Percentiles rank a stretch among this genome's conserved stretches.
Evolutionary conservation across 768 basidiomycete species (phyloP).

Genomic region (Tubosaeta sp.): DNA sequence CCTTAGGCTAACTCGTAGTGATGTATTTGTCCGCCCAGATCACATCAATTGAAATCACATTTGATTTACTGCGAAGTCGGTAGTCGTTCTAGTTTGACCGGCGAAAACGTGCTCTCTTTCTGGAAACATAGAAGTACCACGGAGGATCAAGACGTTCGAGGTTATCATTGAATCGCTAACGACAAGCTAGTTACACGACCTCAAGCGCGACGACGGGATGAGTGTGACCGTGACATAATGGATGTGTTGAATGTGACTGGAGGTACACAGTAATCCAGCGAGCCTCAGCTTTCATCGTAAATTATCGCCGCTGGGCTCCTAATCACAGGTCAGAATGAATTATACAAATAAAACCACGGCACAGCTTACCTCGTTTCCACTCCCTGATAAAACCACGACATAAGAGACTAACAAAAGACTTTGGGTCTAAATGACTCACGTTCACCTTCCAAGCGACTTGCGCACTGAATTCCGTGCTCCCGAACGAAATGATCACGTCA

Average conservation of each 20-base stretch:
- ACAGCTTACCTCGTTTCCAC: neutral
- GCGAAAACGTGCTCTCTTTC: no score
- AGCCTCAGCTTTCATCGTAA: neutral
- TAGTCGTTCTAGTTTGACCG: no score
- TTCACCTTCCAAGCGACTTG: constrained; percentile 3
- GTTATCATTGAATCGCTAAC: neutral
- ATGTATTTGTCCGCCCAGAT: no score
- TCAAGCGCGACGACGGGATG: neutral
- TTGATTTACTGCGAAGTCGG: no score
- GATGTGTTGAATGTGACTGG: neutral
- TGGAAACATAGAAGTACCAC: no score
- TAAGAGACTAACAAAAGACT: neutral
- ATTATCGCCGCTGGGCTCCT: constrained; percentile 1
- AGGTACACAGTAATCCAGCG: neutral
- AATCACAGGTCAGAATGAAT: neutral
- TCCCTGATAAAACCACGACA: neutral
- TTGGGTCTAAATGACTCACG: neutral
- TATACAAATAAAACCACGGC: neutral
- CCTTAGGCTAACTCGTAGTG: no score
- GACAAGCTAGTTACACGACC: neutral
- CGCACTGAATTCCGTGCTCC: constrained; percentile 23
- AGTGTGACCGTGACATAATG: neutral
- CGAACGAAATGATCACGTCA: constrained; percentile 14
- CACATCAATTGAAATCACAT: no score
- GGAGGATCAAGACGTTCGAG: neutral